A percentile compares a stretch with the other conserved stretches of the same genome.
phyloP scores from a whole-genome alignment of 371 early-diverging fungal species.

The Parasitella parasitica region DNA sequence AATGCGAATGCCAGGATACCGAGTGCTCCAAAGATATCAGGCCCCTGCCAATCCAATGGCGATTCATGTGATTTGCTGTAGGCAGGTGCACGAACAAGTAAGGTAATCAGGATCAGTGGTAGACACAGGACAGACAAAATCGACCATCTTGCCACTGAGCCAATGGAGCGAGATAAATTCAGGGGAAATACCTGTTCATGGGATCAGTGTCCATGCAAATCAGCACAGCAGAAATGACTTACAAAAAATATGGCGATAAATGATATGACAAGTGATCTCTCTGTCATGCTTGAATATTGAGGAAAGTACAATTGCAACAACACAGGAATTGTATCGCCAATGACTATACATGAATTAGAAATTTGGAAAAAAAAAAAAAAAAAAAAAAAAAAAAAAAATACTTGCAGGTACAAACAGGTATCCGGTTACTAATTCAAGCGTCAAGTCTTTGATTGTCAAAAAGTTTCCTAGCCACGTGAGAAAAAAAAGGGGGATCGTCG shows the following conservation, averaged over 20 bases:
- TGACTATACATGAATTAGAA: constrained; percentile 23
- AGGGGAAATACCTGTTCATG: constrained; percentile 47
- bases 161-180: constrained; percentile 54
- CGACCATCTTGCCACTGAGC: constrained; percentile 53
- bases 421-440: constrained; percentile 72
- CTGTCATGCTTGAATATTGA: constrained; percentile 24
- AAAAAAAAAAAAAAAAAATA: too few species aligned
- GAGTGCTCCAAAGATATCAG: constrained; percentile 54
- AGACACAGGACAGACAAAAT: constrained; percentile 55
- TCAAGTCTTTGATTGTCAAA: constrained; percentile 62
- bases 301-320: constrained; percentile 45
- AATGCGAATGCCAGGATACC: constrained; percentile 71
- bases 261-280: constrained; percentile 45
- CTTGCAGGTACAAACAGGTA: constrained; percentile 71
- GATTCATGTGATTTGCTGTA: constrained; percentile 54
- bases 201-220: neutral
- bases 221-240: neutral
- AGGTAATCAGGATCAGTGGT: constrained; percentile 51
- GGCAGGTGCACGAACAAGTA: constrained; percentile 52
- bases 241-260: constrained; percentile 47
- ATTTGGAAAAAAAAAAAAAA: too few species aligned
- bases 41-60: constrained; percentile 43
- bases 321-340: constrained; percentile 62
- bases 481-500: neutral
- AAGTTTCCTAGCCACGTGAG: constrained; percentile 80